Evolutionary conservation across 768 basidiomycete species (phyloP).

Genomic region (Amanita rubescens): DNA sequence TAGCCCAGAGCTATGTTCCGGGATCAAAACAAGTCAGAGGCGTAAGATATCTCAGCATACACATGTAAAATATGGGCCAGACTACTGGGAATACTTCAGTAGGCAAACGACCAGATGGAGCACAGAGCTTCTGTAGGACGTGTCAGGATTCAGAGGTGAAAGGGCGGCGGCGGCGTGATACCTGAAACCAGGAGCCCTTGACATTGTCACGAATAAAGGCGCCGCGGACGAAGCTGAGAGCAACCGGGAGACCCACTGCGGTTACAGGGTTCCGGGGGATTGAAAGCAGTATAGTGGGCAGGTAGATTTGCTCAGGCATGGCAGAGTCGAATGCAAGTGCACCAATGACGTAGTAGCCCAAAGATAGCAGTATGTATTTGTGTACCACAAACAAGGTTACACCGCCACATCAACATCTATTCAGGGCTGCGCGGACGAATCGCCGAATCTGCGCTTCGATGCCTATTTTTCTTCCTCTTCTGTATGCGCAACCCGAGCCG

Average conservation of each 20-base stretch:
- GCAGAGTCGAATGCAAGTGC: conserved; percentile 18
- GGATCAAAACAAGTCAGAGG: conserved; percentile 8
- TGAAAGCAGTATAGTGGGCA: conserved; percentile 44
- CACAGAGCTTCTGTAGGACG: conserved; percentile 31
- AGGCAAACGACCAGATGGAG: conserved; percentile 47
- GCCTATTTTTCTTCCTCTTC: conserved; percentile 52
- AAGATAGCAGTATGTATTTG: neutral
- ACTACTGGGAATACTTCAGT: conserved; percentile 50
- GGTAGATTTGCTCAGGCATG: conserved; percentile 27
- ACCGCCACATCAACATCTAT: neutral
- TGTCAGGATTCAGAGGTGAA: neutral
- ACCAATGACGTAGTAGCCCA: neutral
- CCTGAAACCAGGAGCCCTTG: conserved; percentile 53
- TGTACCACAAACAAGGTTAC: neutral
- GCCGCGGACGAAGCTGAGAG: conserved; percentile 47
- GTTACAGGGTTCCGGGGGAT: conserved; percentile 50
- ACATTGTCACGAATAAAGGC: conserved; percentile 38
- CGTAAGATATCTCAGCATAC: conserved; percentile 11
- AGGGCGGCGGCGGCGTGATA: conserved; percentile 17
- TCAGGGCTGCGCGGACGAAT: too few species aligned
- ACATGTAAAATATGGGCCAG: conserved; percentile 44
- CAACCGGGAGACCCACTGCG: conserved; percentile 53
- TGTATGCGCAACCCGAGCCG: conserved; percentile 40
- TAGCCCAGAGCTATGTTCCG: conserved; percentile 48
- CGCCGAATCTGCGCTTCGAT: conserved; percentile 15